phyloP scores from a whole-genome alignment of 768 basidiomycete genomes.

The Gymnopilus dilepis region DNA sequence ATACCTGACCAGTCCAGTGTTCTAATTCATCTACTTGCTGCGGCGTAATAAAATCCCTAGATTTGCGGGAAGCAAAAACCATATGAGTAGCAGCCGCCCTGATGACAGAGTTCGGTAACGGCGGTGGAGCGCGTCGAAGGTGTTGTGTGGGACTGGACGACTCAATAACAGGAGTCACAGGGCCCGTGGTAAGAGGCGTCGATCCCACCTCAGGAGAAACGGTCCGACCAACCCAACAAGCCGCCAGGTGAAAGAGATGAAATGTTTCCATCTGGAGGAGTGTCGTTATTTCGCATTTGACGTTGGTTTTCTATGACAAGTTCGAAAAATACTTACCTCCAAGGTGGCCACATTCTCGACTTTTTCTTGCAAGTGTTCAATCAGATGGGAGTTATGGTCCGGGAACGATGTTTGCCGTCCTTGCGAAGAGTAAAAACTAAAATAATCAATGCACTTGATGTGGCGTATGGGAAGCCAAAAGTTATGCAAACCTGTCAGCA shows the following conservation, averaged over 20 bases:
- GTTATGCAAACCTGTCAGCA: conserved; percentile 65
- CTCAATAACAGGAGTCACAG: conserved; percentile 45
- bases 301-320: neutral
- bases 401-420: conserved; percentile 83
- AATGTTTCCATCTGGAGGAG: conserved; percentile 79
- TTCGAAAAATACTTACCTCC: conserved; percentile 57
- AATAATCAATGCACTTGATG: conserved; percentile 11
- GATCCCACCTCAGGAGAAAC: conserved; percentile 26
- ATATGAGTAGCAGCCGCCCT: conserved; percentile 82
- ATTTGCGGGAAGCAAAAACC: conserved; percentile 79
- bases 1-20: conserved; percentile 59
- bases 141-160: conserved; percentile 29
- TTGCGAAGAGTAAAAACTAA: conserved; percentile 87
- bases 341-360: conserved; percentile 64
- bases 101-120: conserved; percentile 45
- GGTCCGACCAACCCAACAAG: conserved; percentile 59
- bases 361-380: conserved; percentile 56
- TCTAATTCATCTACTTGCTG: conserved; percentile 64
- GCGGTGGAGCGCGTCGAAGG: conserved; percentile 22
- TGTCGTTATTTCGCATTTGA: neutral
- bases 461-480: conserved; percentile 7
- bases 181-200: conserved; percentile 51
- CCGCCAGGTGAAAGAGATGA: conserved; percentile 80
- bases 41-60: conserved; percentile 78
- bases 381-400: conserved; percentile 70